Evolutionary conservation across 768 basidiomycete species (phyloP).

Genomic region (Boletellus emodensis): DNA sequence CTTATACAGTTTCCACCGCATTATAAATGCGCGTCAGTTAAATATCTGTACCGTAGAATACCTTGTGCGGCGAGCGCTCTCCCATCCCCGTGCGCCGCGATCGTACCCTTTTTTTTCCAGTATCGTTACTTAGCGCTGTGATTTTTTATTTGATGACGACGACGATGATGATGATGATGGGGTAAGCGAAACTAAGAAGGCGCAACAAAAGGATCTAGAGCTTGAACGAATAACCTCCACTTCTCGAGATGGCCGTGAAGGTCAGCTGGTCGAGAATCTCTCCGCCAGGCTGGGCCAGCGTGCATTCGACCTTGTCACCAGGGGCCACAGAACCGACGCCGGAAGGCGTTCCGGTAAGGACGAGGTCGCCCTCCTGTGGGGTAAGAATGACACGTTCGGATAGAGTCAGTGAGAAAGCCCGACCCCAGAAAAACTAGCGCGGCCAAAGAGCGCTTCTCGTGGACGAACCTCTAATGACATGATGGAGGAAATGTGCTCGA

Average conservation of each 20-base stretch:
- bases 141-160: too few species aligned
- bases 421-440: background rate
- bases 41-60: too few species aligned
- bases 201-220: constrained; percentile 13
- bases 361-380: constrained; percentile 80
- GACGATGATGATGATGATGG: too few species aligned
- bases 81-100: too few species aligned
- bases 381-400: background rate
- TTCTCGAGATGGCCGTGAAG: constrained; percentile 62
- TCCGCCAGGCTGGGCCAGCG: constrained; percentile 51
- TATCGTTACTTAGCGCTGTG: too few species aligned
- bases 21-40: too few species aligned
- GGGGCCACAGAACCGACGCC: constrained; percentile 78
- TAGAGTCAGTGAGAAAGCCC: background rate
- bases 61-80: too few species aligned
- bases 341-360: constrained; percentile 88
- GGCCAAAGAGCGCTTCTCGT: background rate
- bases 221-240: constrained; percentile 64
- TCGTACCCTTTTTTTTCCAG: too few species aligned
- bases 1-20: too few species aligned
- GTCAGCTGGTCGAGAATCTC: constrained; percentile 57
- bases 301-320: constrained; percentile 78
- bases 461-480: constrained; percentile 86
- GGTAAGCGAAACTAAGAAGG: background rate
- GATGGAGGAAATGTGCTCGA: constrained; percentile 90